Percentiles rank a stretch among this genome's conserved stretches.
These are phyloP conservation scores for Lactarius hengduanensis DNA, from an alignment of 768 basidiomycete genomes.

Conservation along the genomic window DNA sequence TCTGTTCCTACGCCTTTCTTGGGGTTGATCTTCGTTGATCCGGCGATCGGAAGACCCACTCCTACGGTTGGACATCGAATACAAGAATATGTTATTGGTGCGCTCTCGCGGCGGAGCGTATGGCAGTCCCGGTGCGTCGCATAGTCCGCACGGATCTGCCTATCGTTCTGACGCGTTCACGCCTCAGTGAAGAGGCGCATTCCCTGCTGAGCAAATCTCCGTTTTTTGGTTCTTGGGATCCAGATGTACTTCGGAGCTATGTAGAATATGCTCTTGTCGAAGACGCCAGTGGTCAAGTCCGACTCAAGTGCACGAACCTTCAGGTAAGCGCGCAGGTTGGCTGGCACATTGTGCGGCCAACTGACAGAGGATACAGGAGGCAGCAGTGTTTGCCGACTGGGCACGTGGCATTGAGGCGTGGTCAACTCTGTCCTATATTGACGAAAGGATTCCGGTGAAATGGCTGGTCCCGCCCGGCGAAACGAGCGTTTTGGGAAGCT, in stretches of 20 bases:
- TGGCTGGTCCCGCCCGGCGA: slow-evolving; percentile 56
- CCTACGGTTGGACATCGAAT: not conserved
- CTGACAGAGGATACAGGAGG: slow-evolving; percentile 43
- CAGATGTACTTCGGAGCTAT: slow-evolving; percentile 57
- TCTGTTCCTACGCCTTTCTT: slow-evolving; percentile 65
- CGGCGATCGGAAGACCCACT: slow-evolving; percentile 50
- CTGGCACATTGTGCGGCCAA: not conserved
- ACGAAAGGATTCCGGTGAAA: slow-evolving; percentile 48
- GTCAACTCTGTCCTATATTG: slow-evolving; percentile 39
- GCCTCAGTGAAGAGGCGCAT: slow-evolving; percentile 58
- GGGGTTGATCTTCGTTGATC: slow-evolving; percentile 74
- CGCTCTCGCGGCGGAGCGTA: slow-evolving; percentile 54
- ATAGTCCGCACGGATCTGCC: not conserved
- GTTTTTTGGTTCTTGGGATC: slow-evolving; percentile 75
- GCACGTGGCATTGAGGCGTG: slow-evolving; percentile 40
- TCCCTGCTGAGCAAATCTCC: slow-evolving; percentile 47
- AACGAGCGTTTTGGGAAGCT: slow-evolving; percentile 19
- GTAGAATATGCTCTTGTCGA: slow-evolving; percentile 55
- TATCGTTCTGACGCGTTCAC: too few relatives aligned
- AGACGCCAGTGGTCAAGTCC: slow-evolving; percentile 42
- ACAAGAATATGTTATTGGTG: slow-evolving; percentile 38
- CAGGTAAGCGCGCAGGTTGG: slow-evolving; percentile 36
- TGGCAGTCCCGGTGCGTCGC: slow-evolving; percentile 62
- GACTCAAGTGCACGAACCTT: slow-evolving; percentile 63
- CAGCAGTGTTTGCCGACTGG: slow-evolving; percentile 53